phyloP scores from a whole-genome alignment of 805 yeast species.

The Yamadazyma scolyti region DNA sequence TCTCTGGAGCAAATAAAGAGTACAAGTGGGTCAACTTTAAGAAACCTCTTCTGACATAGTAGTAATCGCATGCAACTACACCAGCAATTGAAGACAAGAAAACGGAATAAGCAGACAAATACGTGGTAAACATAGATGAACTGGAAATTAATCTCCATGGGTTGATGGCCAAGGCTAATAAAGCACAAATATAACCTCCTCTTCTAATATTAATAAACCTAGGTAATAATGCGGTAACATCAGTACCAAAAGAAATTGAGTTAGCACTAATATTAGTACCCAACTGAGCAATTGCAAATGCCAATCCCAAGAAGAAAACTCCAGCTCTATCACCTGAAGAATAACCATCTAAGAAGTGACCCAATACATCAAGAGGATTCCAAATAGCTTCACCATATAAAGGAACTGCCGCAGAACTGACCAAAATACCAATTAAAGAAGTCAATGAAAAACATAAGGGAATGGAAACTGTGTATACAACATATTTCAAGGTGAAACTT shows the following conservation, averaged over 20 bases:
- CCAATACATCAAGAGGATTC: slow-evolving; percentile 80
- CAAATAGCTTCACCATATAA: slow-evolving; percentile 70
- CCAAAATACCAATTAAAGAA: slow-evolving; percentile 79
- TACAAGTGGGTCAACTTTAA: slow-evolving; percentile 64
- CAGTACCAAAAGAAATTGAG: slow-evolving; percentile 40
- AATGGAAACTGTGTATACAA: slow-evolving; percentile 54
- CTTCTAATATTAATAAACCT: slow-evolving; percentile 38
- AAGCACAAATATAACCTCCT: slow-evolving; percentile 39
- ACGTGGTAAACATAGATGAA: slow-evolving; percentile 38
- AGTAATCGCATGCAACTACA: slow-evolving; percentile 40
- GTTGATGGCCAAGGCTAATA: slow-evolving; percentile 33
- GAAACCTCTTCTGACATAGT: slow-evolving; percentile 67
- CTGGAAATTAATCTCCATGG: slow-evolving; percentile 43
- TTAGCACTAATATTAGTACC: slow-evolving; percentile 42
- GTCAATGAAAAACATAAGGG: slow-evolving; percentile 79
- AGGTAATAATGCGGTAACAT: slow-evolving; percentile 38
- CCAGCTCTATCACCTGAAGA: slow-evolving; percentile 40
- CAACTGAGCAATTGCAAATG: slow-evolving; percentile 40
- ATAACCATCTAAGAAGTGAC: slow-evolving; percentile 49
- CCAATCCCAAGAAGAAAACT: slow-evolving; percentile 34
- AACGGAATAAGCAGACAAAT: slow-evolving; percentile 40
- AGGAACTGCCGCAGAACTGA: slow-evolving; percentile 71
- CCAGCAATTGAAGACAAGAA: slow-evolving; percentile 43
- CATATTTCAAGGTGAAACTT: slow-evolving; percentile 34
- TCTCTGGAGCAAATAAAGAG: slow-evolving; percentile 36